Evolutionary conservation across 2,329 filamentous ascomycete species (phyloP).

Genomic region (Fusarium burgessii): DNA sequence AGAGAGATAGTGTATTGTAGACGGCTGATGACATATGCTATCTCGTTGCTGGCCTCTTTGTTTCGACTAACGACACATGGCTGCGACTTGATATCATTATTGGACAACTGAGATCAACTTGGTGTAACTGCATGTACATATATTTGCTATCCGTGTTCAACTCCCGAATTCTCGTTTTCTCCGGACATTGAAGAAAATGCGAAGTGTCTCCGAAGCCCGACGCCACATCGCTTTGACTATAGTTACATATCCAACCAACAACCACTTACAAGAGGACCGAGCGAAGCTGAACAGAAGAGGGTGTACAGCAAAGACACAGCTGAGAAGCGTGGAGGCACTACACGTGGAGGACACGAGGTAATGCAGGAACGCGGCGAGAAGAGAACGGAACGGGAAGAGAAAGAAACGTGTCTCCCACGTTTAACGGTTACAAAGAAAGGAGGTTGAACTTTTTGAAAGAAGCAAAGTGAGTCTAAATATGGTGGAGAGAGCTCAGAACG

Average conservation of each 20-base stretch:
- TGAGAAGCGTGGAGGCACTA: conserved; percentile 7
- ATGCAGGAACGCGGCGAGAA: conserved; percentile 12
- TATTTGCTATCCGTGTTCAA: background rate
- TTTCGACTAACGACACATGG: conserved; percentile 17
- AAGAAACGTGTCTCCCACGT: conserved; percentile 35
- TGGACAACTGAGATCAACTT: background rate
- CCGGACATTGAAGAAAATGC: background rate
- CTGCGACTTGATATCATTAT: background rate
- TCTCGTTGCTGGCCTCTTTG: background rate
- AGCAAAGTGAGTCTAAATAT: conserved; percentile 2
- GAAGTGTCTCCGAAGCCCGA: conserved; percentile 8
- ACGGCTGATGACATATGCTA: background rate
- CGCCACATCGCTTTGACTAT: conserved; percentile 13
- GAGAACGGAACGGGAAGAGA: conserved; percentile 6
- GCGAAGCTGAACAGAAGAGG: conserved; percentile 3
- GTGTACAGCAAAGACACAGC: conserved; percentile 1
- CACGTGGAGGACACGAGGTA: conserved; percentile 45
- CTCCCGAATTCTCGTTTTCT: background rate
- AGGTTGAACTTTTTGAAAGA: conserved; percentile 1
- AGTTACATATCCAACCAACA: conserved; percentile 9
- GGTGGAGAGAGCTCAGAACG: background rate
- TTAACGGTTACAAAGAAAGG: conserved; percentile 16
- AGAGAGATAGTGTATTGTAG: conserved; percentile 2
- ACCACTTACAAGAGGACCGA: background rate
- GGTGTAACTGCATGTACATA: background rate